Conservation (phyloP, 257 asterid species). For the Scutellaria baicalensis region DNA sequence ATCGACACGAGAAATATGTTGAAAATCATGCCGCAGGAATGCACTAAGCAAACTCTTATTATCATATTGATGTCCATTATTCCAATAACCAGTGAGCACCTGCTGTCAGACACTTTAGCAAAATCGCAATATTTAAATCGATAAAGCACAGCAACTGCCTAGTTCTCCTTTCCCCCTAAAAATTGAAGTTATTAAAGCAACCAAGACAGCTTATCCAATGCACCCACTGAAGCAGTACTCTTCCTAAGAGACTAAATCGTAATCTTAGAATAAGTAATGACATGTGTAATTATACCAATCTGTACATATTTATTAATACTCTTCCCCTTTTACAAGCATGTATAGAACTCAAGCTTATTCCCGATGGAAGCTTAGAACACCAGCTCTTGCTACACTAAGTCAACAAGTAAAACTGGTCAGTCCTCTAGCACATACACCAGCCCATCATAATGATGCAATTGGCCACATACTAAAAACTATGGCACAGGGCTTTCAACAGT, state of each 20-base stretch:
- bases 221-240: not conserved
- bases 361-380: not conserved
- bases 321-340: no score
- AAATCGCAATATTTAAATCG: not conserved
- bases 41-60: not conserved
- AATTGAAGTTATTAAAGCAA: not conserved
- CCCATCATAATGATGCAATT: no score
- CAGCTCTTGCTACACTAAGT: no score
- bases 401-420: no score
- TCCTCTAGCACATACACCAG: no score
- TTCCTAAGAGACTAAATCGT: no score
- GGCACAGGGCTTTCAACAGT: no score
- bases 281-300: no score
- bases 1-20: not conserved
- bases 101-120: not conserved
- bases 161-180: not conserved
- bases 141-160: not conserved
- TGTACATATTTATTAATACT: no score
- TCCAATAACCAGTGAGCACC: not conserved
- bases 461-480: no score
- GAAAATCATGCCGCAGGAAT: not conserved
- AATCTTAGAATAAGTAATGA: no score
- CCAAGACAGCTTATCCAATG: not conserved
- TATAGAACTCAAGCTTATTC: not conserved
- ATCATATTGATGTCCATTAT: not conserved